Conservation (phyloP, 345 rosid genomes). For the Acer yangbiense region DNA sequence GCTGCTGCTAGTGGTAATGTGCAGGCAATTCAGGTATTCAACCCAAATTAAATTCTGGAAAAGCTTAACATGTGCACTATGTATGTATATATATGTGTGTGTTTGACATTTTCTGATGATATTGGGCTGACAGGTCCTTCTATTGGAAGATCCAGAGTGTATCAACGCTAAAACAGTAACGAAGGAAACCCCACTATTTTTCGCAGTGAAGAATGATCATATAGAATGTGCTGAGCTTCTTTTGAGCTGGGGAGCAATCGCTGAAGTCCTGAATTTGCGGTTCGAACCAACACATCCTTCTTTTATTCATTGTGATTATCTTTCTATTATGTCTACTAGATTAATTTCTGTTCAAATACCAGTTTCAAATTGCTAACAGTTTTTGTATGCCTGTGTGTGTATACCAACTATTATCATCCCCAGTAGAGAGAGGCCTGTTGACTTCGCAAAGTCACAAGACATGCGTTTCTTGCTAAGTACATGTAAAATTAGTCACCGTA, state of each 20-base stretch:
- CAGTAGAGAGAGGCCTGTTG: constrained; percentile 82
- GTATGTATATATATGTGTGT: neutral
- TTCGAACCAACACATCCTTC: constrained; percentile 33
- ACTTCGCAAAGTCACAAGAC: constrained; percentile 81
- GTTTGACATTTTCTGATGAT: constrained; percentile 19
- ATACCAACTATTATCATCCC: constrained; percentile 19
- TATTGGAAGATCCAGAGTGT: constrained; percentile 51
- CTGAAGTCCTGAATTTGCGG: constrained; percentile 79
- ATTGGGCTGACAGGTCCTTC: constrained; percentile 49
- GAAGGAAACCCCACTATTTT: constrained; percentile 84
- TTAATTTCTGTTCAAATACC: neutral
- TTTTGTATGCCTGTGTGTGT: constrained; percentile 14
- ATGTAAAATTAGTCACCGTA: constrained; percentile 61
- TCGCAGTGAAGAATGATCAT: constrained; percentile 73
- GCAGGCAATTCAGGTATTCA: constrained; percentile 62
- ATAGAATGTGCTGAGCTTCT: constrained; percentile 75
- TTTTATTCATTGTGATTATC: neutral
- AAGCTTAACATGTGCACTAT: no score
- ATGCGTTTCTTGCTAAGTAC: constrained; percentile 74
- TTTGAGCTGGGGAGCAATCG: constrained; percentile 62
- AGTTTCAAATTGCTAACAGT: constrained; percentile 22
- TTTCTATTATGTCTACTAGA: neutral
- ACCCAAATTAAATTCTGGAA: no score
- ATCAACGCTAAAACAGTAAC: constrained; percentile 54
- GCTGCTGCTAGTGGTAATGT: constrained; percentile 85